Base-by-base conservation (phyloP, 768 basidiomycete genomes). In the Kwoniella newhampshirensis region DNA sequence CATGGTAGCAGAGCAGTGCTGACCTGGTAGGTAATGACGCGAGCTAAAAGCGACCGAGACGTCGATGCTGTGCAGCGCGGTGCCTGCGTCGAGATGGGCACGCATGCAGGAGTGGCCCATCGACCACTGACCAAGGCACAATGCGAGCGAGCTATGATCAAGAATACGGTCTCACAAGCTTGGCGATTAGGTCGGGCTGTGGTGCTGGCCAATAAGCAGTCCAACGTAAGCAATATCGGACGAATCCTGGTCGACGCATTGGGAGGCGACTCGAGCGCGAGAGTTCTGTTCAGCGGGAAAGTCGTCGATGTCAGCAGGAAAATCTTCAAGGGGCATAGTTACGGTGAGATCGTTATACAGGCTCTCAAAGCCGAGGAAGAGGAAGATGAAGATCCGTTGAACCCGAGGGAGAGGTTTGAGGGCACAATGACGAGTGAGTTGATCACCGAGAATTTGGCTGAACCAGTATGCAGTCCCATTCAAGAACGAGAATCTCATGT, bases 101-200 rank as follows among this genome's bases (percentile, higher is more conserved):
- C 82, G 0, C 72, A 76, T 25, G 82, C 81, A 25, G 83, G 82
- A 15, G 45, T 77, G 17, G 81, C 80, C 30, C 74, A 67, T 18
- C 71, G 79, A 5, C 82, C 83, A 4, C 60, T 82, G 3, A 68
- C 70, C 1, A 76, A 77, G 15, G 66, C 67, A 35, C 69, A 80
- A 21, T 70, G 78, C 15, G 68, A 77, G 25, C 63, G 74, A 28
- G 79, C 75, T 32, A 79, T 84, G 50, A 62, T 77, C 15, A 76
- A 79, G 2, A 82, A 81, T 40, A 83, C 82, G 25, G 79, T 84
- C 11, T 85, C 84, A 20, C 79, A 83, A 68, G 81, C 82, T 8
- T 86, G 86, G 85, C 76, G 82, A 43, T 80, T 86, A 20, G 86
- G 86, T 8, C 78, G 83, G 27, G 84, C 84, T 0, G 80, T 86